phyloP scores from a whole-genome alignment of 495 filamentous ascomycete genomes.

The Penicillium turbatum region DNA sequence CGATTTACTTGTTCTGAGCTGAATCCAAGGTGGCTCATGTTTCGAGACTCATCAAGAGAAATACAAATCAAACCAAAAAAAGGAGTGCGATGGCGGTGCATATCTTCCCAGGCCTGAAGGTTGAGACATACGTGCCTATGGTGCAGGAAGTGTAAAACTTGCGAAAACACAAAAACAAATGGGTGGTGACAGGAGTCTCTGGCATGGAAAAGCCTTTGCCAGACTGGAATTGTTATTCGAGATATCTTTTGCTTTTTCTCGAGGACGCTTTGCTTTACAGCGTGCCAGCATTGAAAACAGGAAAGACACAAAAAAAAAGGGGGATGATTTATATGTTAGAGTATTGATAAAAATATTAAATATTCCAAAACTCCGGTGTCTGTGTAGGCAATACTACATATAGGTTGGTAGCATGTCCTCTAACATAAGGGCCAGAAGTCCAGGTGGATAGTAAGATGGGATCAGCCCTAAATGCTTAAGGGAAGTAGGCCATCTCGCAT shows the following conservation, averaged over 20 bases:
- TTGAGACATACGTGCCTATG: background rate
- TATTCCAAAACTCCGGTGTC: background rate
- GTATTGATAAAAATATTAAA: background rate
- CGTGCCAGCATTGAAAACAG: background rate
- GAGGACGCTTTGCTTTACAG: background rate
- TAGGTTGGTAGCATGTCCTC: too few relatives aligned
- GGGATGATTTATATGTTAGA: background rate
- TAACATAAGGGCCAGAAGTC: too few relatives aligned
- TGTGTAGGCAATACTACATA: background rate
- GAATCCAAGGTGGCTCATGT: background rate
- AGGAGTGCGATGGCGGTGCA: background rate
- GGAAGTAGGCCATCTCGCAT: too few relatives aligned
- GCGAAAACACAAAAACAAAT: conserved; percentile 5
- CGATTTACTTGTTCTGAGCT: background rate
- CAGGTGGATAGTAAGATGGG: too few relatives aligned
- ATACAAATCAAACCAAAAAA: conserved; percentile 6
- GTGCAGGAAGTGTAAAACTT: background rate
- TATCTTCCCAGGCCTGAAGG: background rate
- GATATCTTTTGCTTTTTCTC: background rate
- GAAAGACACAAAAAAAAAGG: background rate
- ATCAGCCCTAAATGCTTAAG: too few relatives aligned
- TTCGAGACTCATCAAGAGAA: background rate
- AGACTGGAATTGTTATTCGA: background rate
- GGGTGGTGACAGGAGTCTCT: background rate
- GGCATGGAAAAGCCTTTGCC: background rate